Evolutionary conservation across 1,284 basidiomycete species (phyloP).

Genomic region (Ceratobasidium sp.): DNA sequence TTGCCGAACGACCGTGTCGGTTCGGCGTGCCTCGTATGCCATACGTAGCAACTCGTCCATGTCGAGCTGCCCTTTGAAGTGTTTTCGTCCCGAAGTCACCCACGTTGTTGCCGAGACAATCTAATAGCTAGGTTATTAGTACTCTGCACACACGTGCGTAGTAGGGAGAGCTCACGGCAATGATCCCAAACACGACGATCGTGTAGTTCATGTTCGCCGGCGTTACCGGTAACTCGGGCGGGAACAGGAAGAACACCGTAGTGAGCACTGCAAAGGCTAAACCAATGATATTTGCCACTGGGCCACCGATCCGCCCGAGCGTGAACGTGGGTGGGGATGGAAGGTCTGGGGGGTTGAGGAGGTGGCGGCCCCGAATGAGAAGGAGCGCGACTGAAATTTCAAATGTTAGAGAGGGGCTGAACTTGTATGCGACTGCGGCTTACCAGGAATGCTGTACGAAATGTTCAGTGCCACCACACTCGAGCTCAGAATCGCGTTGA

Average conservation of each 20-base stretch:
- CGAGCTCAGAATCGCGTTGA: constrained; percentile 61
- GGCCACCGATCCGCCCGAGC: constrained; percentile 55
- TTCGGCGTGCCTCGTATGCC: constrained; percentile 30
- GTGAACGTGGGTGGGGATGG: constrained; percentile 53
- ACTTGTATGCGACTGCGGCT: constrained; percentile 34
- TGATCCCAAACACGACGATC: constrained; percentile 55
- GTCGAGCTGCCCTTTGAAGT: constrained; percentile 59
- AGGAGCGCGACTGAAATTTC: constrained; percentile 55
- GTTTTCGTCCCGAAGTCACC: constrained; percentile 57
- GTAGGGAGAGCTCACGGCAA: constrained; percentile 45
- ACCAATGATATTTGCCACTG: constrained; percentile 58
- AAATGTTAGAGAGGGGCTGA: neutral
- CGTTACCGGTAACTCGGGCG: constrained; percentile 59
- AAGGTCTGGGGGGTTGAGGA: constrained; percentile 51
- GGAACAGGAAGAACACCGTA: constrained; percentile 64
- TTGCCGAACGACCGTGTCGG: neutral
- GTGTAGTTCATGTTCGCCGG: constrained; percentile 61
- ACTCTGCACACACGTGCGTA: neutral
- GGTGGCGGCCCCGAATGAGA: constrained; percentile 57
- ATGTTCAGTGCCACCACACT: constrained; percentile 62
- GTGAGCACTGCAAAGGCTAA: constrained; percentile 60
- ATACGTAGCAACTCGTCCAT: constrained; percentile 51
- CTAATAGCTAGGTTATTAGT: constrained; percentile 41
- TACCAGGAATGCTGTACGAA: constrained; percentile 59
- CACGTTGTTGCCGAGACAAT: constrained; percentile 56